Evolutionary conservation across 2,329 filamentous ascomycete species (phyloP).

Genomic region (Fusarium algeriense): DNA sequence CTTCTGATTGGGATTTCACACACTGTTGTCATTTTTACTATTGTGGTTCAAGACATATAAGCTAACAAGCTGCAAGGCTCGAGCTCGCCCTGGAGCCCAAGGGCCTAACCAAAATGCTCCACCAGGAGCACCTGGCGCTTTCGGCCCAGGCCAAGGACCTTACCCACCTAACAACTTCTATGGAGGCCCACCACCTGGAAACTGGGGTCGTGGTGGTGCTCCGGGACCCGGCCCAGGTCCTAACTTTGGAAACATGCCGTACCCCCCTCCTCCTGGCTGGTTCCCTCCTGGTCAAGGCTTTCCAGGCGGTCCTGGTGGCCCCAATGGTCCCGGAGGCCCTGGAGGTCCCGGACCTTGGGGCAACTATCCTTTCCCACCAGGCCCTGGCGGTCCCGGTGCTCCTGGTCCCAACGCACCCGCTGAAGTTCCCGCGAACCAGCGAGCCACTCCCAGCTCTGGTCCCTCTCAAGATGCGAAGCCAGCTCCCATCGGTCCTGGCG

Average conservation of each 20-base stretch:
- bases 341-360: constrained; percentile 72
- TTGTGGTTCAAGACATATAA: constrained; percentile 45
- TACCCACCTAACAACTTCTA: constrained; percentile 63
- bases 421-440: constrained; percentile 67
- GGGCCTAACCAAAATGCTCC: constrained; percentile 51
- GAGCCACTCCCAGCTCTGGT: constrained; percentile 63
- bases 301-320: constrained; percentile 63
- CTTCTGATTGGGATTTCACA: constrained; percentile 79
- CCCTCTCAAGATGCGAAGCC: constrained; percentile 58
- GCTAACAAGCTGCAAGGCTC: constrained; percentile 55
- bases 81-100: constrained; percentile 53
- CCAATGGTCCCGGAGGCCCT: constrained; percentile 70
- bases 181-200: constrained; percentile 63
- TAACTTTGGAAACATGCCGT: constrained; percentile 80
- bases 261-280: constrained; percentile 82
- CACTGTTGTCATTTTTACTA: constrained; percentile 9
- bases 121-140: constrained; percentile 54
- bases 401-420: constrained; percentile 53
- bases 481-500: constrained; percentile 63
- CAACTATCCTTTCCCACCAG: constrained; percentile 71
- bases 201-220: constrained; percentile 66
- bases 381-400: constrained; percentile 66
- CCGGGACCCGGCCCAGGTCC: constrained; percentile 69
- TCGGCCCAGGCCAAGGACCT: constrained; percentile 59
- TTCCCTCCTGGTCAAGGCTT: constrained; percentile 83